These are phyloP conservation scores for Trichophyton mentagrophytes DNA, from an alignment of 2,329 filamentous ascomycete genomes.

Conservation along the genomic window DNA sequence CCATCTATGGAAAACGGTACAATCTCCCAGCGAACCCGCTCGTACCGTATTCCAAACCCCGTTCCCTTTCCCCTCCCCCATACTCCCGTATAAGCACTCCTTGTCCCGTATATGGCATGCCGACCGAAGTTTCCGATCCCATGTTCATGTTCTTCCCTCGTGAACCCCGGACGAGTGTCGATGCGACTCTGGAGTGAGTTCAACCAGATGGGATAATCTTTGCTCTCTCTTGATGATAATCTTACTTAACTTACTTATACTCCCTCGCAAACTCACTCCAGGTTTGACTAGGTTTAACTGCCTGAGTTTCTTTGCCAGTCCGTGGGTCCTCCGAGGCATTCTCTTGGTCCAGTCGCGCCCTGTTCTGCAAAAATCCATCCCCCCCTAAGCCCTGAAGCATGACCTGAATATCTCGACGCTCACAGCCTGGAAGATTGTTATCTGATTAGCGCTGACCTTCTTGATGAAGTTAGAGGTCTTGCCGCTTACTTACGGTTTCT, in stretches of 20 bases:
- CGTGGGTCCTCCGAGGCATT: not conserved
- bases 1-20: not conserved
- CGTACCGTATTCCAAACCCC: not conserved
- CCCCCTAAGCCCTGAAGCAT: too few species aligned
- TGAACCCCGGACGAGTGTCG: not conserved
- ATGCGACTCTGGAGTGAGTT: too few species aligned
- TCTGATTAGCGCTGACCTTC: slow-evolving; percentile 1
- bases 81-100: not conserved
- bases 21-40: not conserved
- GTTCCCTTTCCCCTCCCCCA: not conserved
- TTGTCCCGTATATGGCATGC: slow-evolving; percentile 1
- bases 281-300: not conserved
- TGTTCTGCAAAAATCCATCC: too few species aligned
- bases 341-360: not conserved
- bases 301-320: not conserved
- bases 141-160: not conserved
- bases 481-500: slow-evolving; percentile 2
- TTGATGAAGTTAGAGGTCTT: not conserved
- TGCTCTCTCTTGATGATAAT: too few species aligned
- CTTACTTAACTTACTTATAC: not conserved
- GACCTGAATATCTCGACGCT: not conserved
- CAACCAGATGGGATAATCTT: too few species aligned
- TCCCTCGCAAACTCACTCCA: not conserved
- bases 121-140: slow-evolving; percentile 2
- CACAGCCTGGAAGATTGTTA: not conserved